Evolutionary conservation across 768 basidiomycete genomes (phyloP).

Genomic region (Suillus subluteus): DNA sequence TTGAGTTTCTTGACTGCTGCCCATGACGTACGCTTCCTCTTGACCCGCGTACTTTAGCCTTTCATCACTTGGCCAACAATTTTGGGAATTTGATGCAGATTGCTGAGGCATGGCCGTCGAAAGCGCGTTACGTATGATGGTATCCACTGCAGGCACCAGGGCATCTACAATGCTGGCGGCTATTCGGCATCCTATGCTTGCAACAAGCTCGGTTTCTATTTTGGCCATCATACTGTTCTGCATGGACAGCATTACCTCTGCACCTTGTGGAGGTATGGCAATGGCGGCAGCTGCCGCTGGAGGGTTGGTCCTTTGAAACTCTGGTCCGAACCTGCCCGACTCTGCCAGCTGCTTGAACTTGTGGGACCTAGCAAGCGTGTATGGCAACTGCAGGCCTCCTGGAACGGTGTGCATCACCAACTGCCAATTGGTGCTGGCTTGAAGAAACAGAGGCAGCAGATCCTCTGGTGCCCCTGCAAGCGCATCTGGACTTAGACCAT

Average conservation of each 20-base stretch:
- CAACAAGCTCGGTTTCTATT: too few species aligned
- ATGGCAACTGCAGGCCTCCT: background rate
- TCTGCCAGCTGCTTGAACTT: background rate
- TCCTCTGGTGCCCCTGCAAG: slow-evolving; percentile 28
- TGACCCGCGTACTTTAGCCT: too few species aligned
- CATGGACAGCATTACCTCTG: background rate
- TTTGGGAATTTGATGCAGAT: too few species aligned
- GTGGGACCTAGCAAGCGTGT: background rate
- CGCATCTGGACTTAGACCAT: slow-evolving; percentile 30
- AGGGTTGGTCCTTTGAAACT: background rate
- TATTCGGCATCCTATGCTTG: too few species aligned
- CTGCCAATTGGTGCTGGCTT: slow-evolving; percentile 23
- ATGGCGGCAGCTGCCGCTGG: background rate
- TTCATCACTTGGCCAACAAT: too few species aligned
- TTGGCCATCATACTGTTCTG: too few species aligned
- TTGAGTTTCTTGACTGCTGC: too few species aligned
- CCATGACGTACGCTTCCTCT: too few species aligned
- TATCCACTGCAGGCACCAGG: too few species aligned
- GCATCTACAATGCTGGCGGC: too few species aligned
- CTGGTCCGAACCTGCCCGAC: background rate
- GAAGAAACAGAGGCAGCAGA: slow-evolving; percentile 26
- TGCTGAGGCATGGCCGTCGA: too few species aligned
- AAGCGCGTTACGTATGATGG: too few species aligned
- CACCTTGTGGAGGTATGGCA: background rate
- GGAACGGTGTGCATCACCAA: background rate